Conservation (phyloP, 179 eudicot genomes). For the Kewa caespitosa region DNA sequence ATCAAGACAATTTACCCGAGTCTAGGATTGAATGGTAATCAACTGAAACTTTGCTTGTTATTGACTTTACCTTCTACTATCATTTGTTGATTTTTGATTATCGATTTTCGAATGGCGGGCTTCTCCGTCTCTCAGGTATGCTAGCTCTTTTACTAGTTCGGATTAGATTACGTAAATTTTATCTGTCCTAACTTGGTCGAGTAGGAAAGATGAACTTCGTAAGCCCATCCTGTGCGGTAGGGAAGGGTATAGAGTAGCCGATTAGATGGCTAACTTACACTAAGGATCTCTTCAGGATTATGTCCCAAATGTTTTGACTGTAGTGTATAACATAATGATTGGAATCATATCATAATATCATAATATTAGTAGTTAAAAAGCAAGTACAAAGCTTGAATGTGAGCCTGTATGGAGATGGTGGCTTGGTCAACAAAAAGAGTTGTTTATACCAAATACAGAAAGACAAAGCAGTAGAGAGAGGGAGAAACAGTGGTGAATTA, state of each 20-base stretch:
- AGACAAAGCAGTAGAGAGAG: constrained; percentile 23
- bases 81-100: background rate
- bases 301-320: background rate
- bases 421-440: background rate
- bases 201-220: too few relatives aligned
- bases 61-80: constrained; percentile 19
- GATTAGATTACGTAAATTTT: too few relatives aligned
- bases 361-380: too few relatives aligned
- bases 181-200: too few relatives aligned
- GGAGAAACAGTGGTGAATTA: constrained; percentile 3
- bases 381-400: background rate
- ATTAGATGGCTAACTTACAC: background rate
- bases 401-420: background rate
- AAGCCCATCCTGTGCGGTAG: too few relatives aligned
- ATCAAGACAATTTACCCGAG: constrained; percentile 24
- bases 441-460: background rate
- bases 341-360: too few relatives aligned
- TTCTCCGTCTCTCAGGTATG: background rate
- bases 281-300: too few relatives aligned
- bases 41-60: constrained; percentile 17
- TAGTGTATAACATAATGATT: too few relatives aligned
- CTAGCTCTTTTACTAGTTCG: too few relatives aligned
- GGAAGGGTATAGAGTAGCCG: background rate
- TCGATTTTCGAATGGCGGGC: too few relatives aligned
- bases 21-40: constrained; percentile 9